A percentile compares a stretch with the other conserved stretches of the same genome.
Evolutionary conservation across 768 basidiomycete genomes (phyloP).

Genomic region (Tricholoma terreum): DNA sequence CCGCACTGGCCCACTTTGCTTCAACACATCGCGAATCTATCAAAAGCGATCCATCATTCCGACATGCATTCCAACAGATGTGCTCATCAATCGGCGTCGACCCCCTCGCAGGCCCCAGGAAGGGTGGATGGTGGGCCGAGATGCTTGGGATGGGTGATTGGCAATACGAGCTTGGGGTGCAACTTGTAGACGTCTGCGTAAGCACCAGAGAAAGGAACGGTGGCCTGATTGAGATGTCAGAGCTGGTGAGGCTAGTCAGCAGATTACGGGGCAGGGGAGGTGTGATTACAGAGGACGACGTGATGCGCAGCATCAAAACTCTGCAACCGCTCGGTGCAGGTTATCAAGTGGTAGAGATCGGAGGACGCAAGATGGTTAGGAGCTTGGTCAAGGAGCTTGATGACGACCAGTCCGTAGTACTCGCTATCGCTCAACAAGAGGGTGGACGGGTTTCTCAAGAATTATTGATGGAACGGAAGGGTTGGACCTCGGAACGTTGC

Average conservation of each 20-base stretch:
- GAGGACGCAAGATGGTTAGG: constrained; percentile 76
- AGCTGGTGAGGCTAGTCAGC: constrained; percentile 76
- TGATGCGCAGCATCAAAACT: constrained; percentile 79
- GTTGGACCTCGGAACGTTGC: constrained; percentile 80
- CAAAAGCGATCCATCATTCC: constrained; percentile 77
- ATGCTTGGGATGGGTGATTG: constrained; percentile 87
- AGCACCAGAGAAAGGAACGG: constrained; percentile 88
- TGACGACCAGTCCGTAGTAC: constrained; percentile 80
- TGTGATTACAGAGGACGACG: constrained; percentile 82
- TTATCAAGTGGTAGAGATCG: constrained; percentile 78
- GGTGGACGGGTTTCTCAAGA: constrained; percentile 72
- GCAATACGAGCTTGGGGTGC: constrained; percentile 94
- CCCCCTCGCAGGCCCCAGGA: constrained; percentile 81
- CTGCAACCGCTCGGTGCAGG: constrained; percentile 89
- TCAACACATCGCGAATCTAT: constrained; percentile 82
- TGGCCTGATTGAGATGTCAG: constrained; percentile 85
- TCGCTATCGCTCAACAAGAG: constrained; percentile 66
- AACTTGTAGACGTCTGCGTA: constrained; percentile 90
- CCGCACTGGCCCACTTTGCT: constrained; percentile 77
- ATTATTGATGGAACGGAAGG: constrained; percentile 52
- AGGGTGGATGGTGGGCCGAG: constrained; percentile 92
- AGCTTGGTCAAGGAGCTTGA: constrained; percentile 91
- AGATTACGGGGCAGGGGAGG: constrained; percentile 68
- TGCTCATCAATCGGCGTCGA: constrained; percentile 94
- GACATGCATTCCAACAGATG: constrained; percentile 94